These are phyloP conservation scores for Lumnitzera racemosa DNA, from an alignment of 345 rosid genomes.

Conservation along the genomic window DNA sequence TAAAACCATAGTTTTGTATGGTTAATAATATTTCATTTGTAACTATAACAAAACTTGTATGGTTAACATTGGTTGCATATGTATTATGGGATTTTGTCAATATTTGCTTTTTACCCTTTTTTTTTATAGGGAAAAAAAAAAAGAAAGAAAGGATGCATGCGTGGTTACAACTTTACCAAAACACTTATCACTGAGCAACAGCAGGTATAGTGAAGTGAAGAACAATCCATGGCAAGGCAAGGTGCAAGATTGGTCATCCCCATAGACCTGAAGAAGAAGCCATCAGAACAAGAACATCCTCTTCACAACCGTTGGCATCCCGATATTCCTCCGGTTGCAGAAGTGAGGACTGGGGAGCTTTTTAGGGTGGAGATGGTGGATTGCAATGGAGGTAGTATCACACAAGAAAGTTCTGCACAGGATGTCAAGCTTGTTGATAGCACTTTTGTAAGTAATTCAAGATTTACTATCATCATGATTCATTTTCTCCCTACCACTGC, in stretches of 20 bases:
- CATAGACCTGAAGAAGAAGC: slow-evolving; percentile 51
- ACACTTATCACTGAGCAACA: not conserved
- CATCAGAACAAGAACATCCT: slow-evolving; percentile 44
- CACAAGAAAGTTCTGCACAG: slow-evolving; percentile 27
- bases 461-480: too few species aligned
- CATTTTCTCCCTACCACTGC: too few species aligned
- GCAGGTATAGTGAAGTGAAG: not conserved
- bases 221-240: slow-evolving; percentile 15
- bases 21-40: too few species aligned
- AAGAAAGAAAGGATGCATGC: too few species aligned
- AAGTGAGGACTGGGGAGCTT: slow-evolving; percentile 32
- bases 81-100: too few species aligned
- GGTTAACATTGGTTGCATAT: too few species aligned
- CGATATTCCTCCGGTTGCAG: slow-evolving; percentile 39
- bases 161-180: too few species aligned
- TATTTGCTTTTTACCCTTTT: too few species aligned
- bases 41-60: too few species aligned
- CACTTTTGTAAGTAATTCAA: slow-evolving; percentile 30
- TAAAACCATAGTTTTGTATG: too few species aligned
- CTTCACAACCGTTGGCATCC: slow-evolving; percentile 69
- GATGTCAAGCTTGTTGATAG: slow-evolving; percentile 42
- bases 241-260: slow-evolving; percentile 40
- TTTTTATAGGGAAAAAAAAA: too few species aligned
- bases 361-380: slow-evolving; percentile 63
- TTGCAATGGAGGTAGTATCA: slow-evolving; percentile 37